Evolutionary conservation across 305 asterid genomes (phyloP).

Genomic region (Solanum hybrid): DNA sequence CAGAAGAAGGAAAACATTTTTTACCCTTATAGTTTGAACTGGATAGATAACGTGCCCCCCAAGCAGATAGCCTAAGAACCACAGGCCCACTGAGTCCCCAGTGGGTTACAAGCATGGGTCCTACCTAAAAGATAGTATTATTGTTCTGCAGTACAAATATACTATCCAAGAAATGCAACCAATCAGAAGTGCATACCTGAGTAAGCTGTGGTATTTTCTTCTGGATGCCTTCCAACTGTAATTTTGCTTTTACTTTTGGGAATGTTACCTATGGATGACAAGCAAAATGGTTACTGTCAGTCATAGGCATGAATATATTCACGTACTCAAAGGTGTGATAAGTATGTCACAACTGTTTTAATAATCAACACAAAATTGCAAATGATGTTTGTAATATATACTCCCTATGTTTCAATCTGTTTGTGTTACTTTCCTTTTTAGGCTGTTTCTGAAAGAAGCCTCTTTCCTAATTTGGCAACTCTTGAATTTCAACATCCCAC

Average conservation of each 20-base stretch:
- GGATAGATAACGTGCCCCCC: constrained; percentile 91
- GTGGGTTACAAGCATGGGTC: constrained; percentile 87
- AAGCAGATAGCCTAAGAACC: constrained; percentile 85
- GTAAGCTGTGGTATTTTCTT: constrained; percentile 67
- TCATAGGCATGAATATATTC: background rate
- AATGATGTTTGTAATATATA: background rate
- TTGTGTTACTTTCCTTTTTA: background rate
- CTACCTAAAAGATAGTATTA: constrained; percentile 45
- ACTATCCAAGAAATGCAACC: constrained; percentile 5
- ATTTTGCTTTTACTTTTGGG: constrained; percentile 67
- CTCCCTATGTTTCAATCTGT: background rate
- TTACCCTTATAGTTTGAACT: constrained; percentile 66
- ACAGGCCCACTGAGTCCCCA: constrained; percentile 99
- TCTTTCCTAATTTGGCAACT: background rate
- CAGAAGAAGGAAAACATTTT: background rate
- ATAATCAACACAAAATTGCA: background rate
- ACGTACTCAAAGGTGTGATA: background rate
- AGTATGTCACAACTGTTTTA: background rate
- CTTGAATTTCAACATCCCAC: background rate
- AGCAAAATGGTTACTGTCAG: background rate
- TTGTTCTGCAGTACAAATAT: constrained; percentile 11
- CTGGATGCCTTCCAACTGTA: constrained; percentile 45
- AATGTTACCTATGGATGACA: constrained; percentile 48
- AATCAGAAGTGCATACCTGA: constrained; percentile 50
- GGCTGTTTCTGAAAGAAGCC: background rate